Evolutionary conservation across 331 rosid species (phyloP).

Genomic region (Spiraea crenata): DNA sequence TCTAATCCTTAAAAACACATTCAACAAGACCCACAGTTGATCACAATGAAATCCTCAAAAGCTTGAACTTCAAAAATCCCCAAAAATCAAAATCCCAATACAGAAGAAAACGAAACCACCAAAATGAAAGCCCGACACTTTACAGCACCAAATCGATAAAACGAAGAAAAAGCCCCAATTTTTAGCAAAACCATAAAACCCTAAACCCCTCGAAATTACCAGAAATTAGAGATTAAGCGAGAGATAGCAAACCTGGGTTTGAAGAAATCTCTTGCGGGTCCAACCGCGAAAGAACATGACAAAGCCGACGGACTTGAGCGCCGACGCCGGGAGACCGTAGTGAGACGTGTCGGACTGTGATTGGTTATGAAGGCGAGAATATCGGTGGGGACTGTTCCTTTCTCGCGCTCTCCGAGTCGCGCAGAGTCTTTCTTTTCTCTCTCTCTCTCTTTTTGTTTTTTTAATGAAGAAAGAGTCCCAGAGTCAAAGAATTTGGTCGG

Average conservation of each 20-base stretch:
- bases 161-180: no score
- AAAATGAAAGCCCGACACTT: neutral
- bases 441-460: neutral
- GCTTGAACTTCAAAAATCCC: neutral
- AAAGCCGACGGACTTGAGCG: neutral
- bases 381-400: neutral
- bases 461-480: no score
- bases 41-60: neutral
- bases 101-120: neutral
- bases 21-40: neutral
- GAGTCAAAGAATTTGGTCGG: neutral
- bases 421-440: neutral
- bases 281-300: neutral
- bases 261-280: neutral
- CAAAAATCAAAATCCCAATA: neutral
- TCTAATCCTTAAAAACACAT: neutral
- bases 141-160: neutral
- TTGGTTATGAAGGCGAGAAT: neutral
- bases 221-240: neutral
- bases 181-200: conserved; percentile 1
- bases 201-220: neutral
- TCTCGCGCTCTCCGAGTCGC: conserved; percentile 11
- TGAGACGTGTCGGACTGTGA: neutral
- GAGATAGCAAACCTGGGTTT: conserved; percentile 5
- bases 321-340: neutral